phyloP scores from a whole-genome alignment of 169 alveolate species.

The Blepharisma undulans region DNA sequence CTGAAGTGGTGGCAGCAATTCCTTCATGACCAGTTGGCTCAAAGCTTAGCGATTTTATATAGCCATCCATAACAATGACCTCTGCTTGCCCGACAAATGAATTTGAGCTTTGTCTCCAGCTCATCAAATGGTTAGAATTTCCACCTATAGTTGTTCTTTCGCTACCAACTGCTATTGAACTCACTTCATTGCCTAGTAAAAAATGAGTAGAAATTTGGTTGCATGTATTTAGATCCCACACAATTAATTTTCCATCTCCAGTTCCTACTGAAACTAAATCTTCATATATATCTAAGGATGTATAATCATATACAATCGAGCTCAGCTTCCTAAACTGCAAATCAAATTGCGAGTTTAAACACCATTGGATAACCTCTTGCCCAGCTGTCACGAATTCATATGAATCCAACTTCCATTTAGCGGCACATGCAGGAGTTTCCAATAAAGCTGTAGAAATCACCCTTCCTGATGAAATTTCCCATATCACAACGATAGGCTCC shows the following conservation, averaged over 20 bases:
- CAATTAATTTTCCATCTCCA: background rate
- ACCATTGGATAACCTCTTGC: background rate
- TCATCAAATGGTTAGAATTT: background rate
- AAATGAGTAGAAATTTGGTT: background rate
- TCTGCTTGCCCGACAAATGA: background rate
- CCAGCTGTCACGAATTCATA: background rate
- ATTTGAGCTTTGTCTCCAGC: background rate
- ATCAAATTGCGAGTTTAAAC: background rate
- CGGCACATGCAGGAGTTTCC: background rate
- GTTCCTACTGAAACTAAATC: background rate
- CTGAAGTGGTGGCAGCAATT: constrained; percentile 46
- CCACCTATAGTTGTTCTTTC: constrained; percentile 9
- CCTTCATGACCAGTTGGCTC: constrained; percentile 55
- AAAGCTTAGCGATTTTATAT: constrained; percentile 32
- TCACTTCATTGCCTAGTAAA: background rate
- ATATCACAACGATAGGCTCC: background rate
- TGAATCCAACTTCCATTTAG: background rate
- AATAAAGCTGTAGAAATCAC: background rate
- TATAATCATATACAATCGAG: background rate
- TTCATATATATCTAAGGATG: background rate
- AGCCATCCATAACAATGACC: constrained; percentile 51
- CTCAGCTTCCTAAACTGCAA: background rate
- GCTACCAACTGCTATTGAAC: background rate
- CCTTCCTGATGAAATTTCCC: background rate
- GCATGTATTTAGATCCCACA: background rate